Evolutionary conservation across 1,284 basidiomycete species (phyloP).

Genomic region (Ceratobasidium sp.): DNA sequence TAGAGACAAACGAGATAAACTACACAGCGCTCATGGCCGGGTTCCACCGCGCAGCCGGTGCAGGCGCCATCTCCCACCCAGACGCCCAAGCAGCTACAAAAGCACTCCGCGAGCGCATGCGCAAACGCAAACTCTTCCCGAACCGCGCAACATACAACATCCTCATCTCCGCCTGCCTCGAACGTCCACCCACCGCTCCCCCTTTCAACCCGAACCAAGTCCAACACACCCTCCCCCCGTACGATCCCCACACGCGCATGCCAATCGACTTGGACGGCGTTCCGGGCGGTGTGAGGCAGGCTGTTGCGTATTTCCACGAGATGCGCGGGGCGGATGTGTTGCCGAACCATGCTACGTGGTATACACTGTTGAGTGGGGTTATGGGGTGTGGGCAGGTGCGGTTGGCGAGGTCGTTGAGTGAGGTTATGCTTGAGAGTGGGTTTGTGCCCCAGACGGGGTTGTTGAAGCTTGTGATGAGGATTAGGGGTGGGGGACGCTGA

Average conservation of each 20-base stretch:
- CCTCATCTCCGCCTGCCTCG: slow-evolving; percentile 71
- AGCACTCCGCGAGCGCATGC: slow-evolving; percentile 71
- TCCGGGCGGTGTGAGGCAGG: slow-evolving; percentile 63
- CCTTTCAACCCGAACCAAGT: too few relatives aligned
- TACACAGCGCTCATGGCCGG: slow-evolving; percentile 75
- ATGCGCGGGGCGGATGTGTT: slow-evolving; percentile 66
- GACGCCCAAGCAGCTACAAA: slow-evolving; percentile 60
- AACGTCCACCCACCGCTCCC: slow-evolving; percentile 44
- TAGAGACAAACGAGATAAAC: slow-evolving; percentile 74
- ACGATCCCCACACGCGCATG: not conserved
- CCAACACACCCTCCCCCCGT: not conserved
- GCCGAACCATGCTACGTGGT: slow-evolving; percentile 75
- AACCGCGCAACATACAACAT: slow-evolving; percentile 77
- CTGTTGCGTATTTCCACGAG: slow-evolving; percentile 69
- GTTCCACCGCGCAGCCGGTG: slow-evolving; percentile 59
- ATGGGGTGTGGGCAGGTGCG: slow-evolving; percentile 64
- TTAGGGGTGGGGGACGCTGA: slow-evolving; percentile 52
- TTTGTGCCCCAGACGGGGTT: slow-evolving; percentile 58
- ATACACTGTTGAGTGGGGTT: slow-evolving; percentile 73
- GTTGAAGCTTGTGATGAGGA: slow-evolving; percentile 54
- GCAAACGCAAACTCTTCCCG: slow-evolving; percentile 61
- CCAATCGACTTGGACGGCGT: slow-evolving; percentile 47
- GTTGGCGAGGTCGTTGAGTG: slow-evolving; percentile 67
- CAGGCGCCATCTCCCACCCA: slow-evolving; percentile 59
- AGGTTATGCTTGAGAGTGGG: slow-evolving; percentile 64